A percentile compares a stretch with the other conserved stretches of the same genome.
Conservation (phyloP, 2,329 filamentous ascomycete genomes). For the Ilyonectria mors-panacis region DNA sequence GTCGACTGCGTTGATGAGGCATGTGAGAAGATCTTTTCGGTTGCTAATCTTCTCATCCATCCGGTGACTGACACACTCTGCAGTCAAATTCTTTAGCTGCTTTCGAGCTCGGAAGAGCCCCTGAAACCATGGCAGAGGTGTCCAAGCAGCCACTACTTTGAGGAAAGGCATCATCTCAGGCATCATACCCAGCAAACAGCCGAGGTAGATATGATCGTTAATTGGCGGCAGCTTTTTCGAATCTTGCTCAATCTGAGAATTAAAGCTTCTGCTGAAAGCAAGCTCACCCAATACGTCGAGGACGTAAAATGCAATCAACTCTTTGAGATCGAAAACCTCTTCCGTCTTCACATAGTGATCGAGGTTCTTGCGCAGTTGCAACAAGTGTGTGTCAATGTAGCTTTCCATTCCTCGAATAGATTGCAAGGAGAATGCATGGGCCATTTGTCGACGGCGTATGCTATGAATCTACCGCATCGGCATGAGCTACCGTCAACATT, state of each 20-base stretch:
- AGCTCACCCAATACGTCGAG: slow-evolving; percentile 21
- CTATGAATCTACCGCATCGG: slow-evolving; percentile 10
- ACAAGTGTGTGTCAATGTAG: slow-evolving; percentile 20
- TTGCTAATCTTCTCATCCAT: slow-evolving; percentile 2
- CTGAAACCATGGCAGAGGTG: slow-evolving; percentile 12
- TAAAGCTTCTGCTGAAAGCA: slow-evolving; percentile 18
- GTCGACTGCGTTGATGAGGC: slow-evolving; percentile 24
- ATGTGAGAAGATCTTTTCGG: slow-evolving; percentile 18
- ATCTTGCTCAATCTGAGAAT: slow-evolving; percentile 13
- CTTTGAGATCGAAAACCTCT: slow-evolving; percentile 25
- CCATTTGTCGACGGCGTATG: slow-evolving; percentile 24
- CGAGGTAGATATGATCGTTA: slow-evolving; percentile 18
- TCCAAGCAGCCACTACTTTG: slow-evolving; percentile 2
- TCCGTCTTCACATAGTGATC: slow-evolving; percentile 11
- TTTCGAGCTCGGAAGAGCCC: slow-evolving; percentile 12
- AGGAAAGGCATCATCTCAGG: slow-evolving; percentile 22
- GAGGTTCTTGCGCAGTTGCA: slow-evolving; percentile 10
- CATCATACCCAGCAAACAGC: slow-evolving; percentile 22
- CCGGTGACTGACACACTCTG: slow-evolving; percentile 16
- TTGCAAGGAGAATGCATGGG: slow-evolving; percentile 19
- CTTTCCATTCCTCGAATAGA: slow-evolving; percentile 21
- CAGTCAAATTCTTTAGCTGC: slow-evolving; percentile 14
- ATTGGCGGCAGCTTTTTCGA: slow-evolving; percentile 5
- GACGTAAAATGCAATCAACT: slow-evolving; percentile 23
- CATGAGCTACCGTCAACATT: too few species aligned